Evolutionary conservation across 352 stramenopile genomes (phyloP), one percentile per base, ranked within the genome.

Genomic region (Halophytophthora batemanensis): DNA sequence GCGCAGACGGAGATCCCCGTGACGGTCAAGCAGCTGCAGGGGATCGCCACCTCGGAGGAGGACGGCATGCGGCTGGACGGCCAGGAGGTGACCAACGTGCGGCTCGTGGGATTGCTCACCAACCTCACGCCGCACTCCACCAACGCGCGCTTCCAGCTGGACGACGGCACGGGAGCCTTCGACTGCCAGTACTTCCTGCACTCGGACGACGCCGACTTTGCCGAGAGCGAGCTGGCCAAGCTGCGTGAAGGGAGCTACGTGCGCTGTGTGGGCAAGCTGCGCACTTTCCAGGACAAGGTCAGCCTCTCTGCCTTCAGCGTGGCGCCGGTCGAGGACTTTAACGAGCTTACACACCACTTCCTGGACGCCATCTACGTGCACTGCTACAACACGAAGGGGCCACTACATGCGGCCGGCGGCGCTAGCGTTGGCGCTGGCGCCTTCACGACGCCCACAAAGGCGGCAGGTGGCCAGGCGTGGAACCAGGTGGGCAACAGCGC

Each of bases 301-400:
- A 93, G 76, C 46, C 59, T 98, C 17, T 82, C 93, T 13, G 93
- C 87, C 49, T 96, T 96, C 56, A 74, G 76, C 31, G 74, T 98
- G 53, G 76, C 75, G 35, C 77, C 79, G 5, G 55, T 99, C 21
- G 70, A 80, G 19, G 83, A 95, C 64, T 87, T 91, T 22, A 98
- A 99, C 71, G 84, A 98, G 65, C 39, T 99, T n/a, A 98, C 96
- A 18, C 84, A 98, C 78, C 96, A 99, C 62, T 86, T 98, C 35
- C 69, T 98, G 44, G 89, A 98, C 54, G 79, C 92, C 19, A 90
- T 97, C n/a, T 93, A 97, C 59, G 78, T 83, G 12, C 87, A 93
- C 54, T 92, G 97, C 65, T 90, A 87, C 60, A 74, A 87, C 52
- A 90, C 80, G 17, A 86, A 86, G 56, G 83, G 78, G 0, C 57